Conservation (phyloP, 495 filamentous ascomycete genomes). For the Tuber brumale region DNA sequence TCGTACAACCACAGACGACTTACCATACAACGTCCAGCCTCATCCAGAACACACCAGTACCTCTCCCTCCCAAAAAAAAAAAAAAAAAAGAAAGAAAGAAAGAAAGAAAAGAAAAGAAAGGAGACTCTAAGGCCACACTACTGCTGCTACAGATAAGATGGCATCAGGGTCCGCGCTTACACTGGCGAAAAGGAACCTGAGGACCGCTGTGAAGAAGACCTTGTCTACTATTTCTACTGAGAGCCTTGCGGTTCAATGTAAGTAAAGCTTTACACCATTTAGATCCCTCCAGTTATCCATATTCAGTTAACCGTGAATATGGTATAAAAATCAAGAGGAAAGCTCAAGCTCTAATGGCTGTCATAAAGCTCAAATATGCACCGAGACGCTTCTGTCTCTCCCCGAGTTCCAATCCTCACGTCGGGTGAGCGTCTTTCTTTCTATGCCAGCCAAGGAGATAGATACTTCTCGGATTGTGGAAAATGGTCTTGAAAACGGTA, state of each 20-base stretch:
- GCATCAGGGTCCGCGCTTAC: conserved; percentile 16
- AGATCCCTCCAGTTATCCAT: not conserved
- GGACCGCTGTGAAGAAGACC: conserved; percentile 28
- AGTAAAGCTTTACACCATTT: not conserved
- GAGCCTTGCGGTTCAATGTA: conserved; percentile 30
- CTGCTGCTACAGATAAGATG: conserved; percentile 9
- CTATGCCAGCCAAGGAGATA: conserved; percentile 81
- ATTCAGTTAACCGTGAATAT: not conserved
- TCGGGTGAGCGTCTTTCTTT: conserved; percentile 78
- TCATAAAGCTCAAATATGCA: conserved; percentile 32
- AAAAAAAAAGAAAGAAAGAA: not conserved
- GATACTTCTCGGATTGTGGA: conserved; percentile 72
- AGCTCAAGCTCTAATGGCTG: conserved; percentile 8
- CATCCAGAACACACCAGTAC: not conserved
- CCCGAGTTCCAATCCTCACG: conserved; percentile 35
- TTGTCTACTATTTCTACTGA: conserved; percentile 27
- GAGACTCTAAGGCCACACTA: not conserved
- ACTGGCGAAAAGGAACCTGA: conserved; percentile 32
- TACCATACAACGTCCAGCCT: not conserved
- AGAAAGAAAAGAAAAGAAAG: no score
- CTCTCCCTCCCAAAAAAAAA: not conserved
- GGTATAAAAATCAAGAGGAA: not conserved
- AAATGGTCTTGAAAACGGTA: conserved; percentile 63
- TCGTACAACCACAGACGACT: not conserved
- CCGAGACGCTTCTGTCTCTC: conserved; percentile 31